A percentile compares a stretch with the other conserved stretches of the same genome.
These are phyloP conservation scores for Circinella umbellata DNA, from an alignment of 371 early-diverging fungal species.

Conservation along the genomic window DNA sequence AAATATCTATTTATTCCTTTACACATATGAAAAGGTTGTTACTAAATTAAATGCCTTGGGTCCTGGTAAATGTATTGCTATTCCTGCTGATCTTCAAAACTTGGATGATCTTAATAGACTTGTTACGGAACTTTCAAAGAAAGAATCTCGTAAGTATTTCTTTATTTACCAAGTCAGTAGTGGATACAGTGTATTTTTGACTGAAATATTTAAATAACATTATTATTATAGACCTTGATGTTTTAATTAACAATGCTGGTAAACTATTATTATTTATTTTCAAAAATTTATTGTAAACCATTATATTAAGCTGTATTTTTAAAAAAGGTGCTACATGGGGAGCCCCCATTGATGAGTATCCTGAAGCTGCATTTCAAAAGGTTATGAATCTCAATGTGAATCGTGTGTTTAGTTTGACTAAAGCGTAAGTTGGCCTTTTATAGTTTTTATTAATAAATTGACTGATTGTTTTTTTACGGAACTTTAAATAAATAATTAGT, in stretches of 20 bases:
- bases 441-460: too few relatives aligned
- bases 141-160: conserved; percentile 59
- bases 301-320: too few relatives aligned
- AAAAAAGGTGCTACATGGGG: conserved; percentile 41
- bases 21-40: conserved; percentile 26
- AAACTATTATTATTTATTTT: conserved; percentile 40
- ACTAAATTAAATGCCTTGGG: conserved; percentile 63
- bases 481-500: conserved; percentile 18
- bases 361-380: conserved; percentile 76
- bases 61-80: conserved; percentile 78
- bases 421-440: conserved; percentile 53
- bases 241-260: conserved; percentile 90
- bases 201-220: conserved; percentile 5
- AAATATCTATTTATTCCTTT: too few relatives aligned
- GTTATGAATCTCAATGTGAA: conserved; percentile 90
- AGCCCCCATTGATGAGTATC: conserved; percentile 63
- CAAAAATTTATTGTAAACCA: background rate
- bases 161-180: background rate
- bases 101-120: conserved; percentile 65
- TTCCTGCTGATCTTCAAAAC: conserved; percentile 81
- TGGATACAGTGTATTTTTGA: conserved; percentile 27
- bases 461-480: too few relatives aligned
- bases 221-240: conserved; percentile 67
- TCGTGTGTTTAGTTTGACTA: conserved; percentile 83
- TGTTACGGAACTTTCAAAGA: conserved; percentile 59